Evolutionary conservation across 768 basidiomycete genomes (phyloP).

Genomic region (Tulasnella sp.): DNA sequence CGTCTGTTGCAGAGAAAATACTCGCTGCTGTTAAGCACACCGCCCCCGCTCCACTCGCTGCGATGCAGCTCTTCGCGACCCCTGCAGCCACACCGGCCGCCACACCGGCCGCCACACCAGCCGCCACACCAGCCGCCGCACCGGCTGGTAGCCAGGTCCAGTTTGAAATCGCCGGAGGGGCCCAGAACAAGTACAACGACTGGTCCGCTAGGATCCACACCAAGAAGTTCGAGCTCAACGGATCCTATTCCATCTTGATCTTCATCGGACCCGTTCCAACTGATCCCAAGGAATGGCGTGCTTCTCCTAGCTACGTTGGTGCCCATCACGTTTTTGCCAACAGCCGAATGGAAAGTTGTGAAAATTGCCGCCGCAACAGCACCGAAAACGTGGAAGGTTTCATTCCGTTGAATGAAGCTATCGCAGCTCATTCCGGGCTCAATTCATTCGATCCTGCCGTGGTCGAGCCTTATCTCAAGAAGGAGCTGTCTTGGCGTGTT

Average conservation of each 20-base stretch:
- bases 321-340: conserved; percentile 10
- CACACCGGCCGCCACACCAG: no score
- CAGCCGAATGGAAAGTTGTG: neutral
- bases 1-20: neutral
- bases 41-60: neutral
- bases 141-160: neutral
- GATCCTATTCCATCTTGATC: neutral
- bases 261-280: conserved; percentile 8
- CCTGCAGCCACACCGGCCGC: neutral
- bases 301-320: neutral
- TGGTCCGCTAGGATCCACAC: conserved; percentile 10
- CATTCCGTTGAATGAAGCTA: neutral
- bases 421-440: neutral
- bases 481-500: conserved; percentile 14
- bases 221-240: conserved; percentile 12
- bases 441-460: neutral
- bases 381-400: conserved; percentile 1
- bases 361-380: neutral
- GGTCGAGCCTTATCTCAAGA: conserved; percentile 16
- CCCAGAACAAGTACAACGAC: neutral
- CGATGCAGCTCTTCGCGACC: neutral
- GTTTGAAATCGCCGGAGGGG: neutral
- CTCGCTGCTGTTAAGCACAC: neutral
- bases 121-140: neutral
- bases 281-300: neutral